phyloP scores from a whole-genome alignment of 305 asterid species.

The Coffea humblotiana region DNA sequence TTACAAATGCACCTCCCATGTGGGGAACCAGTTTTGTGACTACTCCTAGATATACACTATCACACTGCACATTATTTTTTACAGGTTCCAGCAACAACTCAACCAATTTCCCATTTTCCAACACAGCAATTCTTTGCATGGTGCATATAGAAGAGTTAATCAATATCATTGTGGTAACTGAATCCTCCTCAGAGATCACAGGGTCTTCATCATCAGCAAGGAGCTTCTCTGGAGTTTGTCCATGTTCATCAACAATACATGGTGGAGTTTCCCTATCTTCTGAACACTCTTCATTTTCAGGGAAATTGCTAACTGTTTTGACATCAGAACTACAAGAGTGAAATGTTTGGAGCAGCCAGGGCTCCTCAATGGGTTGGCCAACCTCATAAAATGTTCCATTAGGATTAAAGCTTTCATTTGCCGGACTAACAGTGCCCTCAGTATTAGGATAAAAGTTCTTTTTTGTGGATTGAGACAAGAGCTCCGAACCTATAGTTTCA shows the following conservation, averaged over 20 bases:
- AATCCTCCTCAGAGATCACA: constrained; percentile 38
- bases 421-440: constrained; percentile 33
- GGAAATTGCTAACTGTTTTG: constrained; percentile 29
- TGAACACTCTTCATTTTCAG: constrained; percentile 25
- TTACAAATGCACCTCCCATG: constrained; percentile 97
- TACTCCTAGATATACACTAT: constrained; percentile 85
- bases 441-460: constrained; percentile 29
- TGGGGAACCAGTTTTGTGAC: constrained; percentile 84
- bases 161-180: constrained; percentile 68
- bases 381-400: constrained; percentile 24
- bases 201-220: constrained; percentile 50
- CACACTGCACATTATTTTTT: constrained; percentile 85
- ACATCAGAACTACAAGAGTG: constrained; percentile 23
- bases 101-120: constrained; percentile 80
- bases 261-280: constrained; percentile 34
- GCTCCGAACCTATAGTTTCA: constrained; percentile 34
- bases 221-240: constrained; percentile 39
- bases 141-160: constrained; percentile 95
- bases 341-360: constrained; percentile 66
- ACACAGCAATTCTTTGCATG: constrained; percentile 90
- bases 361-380: constrained; percentile 79
- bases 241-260: constrained; percentile 35
- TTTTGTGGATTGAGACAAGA: constrained; percentile 22
- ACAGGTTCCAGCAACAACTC: constrained; percentile 94
- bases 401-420: constrained; percentile 25